Evolutionary conservation across 148 eudicot species (phyloP).

Genomic region (Chenopodium berlandieri): DNA sequence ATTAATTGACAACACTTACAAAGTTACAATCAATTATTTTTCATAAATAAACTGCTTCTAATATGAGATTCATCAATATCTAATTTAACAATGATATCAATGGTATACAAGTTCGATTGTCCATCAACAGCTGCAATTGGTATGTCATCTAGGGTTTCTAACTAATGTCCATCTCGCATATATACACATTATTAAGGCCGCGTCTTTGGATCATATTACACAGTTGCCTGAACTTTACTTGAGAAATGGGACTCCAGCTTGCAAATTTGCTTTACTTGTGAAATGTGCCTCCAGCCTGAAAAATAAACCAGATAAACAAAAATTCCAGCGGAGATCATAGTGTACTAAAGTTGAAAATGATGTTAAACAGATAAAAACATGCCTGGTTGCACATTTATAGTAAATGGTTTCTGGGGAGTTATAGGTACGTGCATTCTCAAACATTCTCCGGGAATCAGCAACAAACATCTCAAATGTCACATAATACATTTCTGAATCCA

Average conservation of each 20-base stretch:
- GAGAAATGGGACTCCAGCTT: slow-evolving; percentile 70
- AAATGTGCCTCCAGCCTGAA: slow-evolving; percentile 31
- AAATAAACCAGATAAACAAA: slow-evolving; percentile 1
- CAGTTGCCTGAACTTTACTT: slow-evolving; percentile 50
- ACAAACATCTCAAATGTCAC: slow-evolving; percentile 92
- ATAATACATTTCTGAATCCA: slow-evolving; percentile 84
- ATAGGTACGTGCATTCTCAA: slow-evolving; percentile 85
- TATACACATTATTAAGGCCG: slow-evolving; percentile 26
- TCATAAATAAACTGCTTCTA: background rate
- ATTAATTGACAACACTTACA: no score
- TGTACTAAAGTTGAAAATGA: background rate
- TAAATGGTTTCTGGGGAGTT: slow-evolving; percentile 93
- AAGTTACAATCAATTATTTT: no score
- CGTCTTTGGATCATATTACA: slow-evolving; percentile 50
- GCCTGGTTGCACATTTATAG: slow-evolving; percentile 90
- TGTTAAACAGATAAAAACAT: slow-evolving; percentile 18
- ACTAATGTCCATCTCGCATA: background rate
- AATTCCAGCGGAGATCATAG: background rate
- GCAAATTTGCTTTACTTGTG: slow-evolving; percentile 35
- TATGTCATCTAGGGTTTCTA: background rate
- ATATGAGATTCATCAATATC: background rate
- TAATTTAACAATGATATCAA: background rate
- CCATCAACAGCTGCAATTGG: background rate
- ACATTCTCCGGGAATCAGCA: slow-evolving; percentile 87
- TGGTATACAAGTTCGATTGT: background rate